A percentile compares a stretch with the other conserved stretches of the same genome.
Conservation (phyloP, 1,139 yeast species). For the Kluyveromyces sp. region DNA sequence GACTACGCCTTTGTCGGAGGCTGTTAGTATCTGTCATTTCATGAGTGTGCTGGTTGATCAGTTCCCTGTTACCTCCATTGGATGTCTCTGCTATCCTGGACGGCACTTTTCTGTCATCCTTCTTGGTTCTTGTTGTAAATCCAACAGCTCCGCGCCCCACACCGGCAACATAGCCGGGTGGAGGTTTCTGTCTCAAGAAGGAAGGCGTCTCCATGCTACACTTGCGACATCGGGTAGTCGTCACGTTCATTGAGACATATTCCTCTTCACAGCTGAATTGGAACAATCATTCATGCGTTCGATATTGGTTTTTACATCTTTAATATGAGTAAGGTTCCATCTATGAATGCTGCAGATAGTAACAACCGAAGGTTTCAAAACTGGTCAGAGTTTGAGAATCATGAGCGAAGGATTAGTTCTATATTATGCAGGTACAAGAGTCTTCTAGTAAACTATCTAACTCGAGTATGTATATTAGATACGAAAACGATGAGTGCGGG, state of each 20-base stretch:
- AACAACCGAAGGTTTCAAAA: no score
- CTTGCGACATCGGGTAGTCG: background rate
- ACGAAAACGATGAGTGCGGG: background rate
- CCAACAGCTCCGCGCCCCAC: conserved; percentile 95
- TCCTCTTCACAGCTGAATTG: no score
- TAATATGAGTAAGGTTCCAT: background rate
- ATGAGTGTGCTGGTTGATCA: no score
- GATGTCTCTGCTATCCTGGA: conserved; percentile 1
- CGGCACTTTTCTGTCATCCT: conserved; percentile 28
- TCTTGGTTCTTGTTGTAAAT: conserved; percentile 75
- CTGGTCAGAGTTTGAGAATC: no score
- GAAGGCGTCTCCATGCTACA: conserved; percentile 20
- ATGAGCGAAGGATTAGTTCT: no score
- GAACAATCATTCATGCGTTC: no score
- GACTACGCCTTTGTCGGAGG: conserved; percentile 27
- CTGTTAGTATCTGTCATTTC: no score
- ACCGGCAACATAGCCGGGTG: conserved; percentile 87
- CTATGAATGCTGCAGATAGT: no score
- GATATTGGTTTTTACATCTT: no score
- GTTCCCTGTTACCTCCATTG: conserved; percentile 3
- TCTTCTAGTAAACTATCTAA: background rate
- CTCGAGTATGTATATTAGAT: background rate
- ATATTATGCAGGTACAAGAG: background rate
- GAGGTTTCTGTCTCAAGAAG: conserved; percentile 84
- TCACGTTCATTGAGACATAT: no score